A percentile compares a stretch with the other conserved stretches of the same genome.
Conservation (phyloP, 1,139 yeast species). For the Casaregolazyma suthepensis region DNA sequence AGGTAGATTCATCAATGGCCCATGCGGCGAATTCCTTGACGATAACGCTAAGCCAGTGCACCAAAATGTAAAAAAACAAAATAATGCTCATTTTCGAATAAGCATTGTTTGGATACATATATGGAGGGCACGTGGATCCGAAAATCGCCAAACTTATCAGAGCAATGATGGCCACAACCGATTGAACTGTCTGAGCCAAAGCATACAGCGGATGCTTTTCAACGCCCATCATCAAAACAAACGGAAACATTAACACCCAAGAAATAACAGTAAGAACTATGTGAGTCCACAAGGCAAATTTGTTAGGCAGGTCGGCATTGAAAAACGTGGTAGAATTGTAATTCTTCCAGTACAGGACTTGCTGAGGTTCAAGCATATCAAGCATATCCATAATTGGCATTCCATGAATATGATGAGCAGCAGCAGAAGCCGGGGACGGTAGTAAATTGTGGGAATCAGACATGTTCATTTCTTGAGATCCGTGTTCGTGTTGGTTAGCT, state of each 20-base stretch:
- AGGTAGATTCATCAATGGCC: conserved; percentile 37
- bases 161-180: conserved; percentile 44
- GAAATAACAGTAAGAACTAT: conserved; percentile 42
- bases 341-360: conserved; percentile 66
- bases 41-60: conserved; percentile 52
- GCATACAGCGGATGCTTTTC: conserved; percentile 48
- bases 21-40: conserved; percentile 40
- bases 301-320: conserved; percentile 39
- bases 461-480: background rate
- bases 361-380: conserved; percentile 55
- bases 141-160: conserved; percentile 57
- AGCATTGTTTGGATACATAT: conserved; percentile 70
- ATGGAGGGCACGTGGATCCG: conserved; percentile 50
- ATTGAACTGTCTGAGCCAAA: conserved; percentile 49
- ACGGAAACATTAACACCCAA: conserved; percentile 60
- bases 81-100: conserved; percentile 63
- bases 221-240: conserved; percentile 58
- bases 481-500: background rate
- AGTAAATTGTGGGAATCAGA: conserved; percentile 12
- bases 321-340: conserved; percentile 80
- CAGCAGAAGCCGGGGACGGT: conserved; percentile 30
- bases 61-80: conserved; percentile 45
- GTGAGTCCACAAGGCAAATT: conserved; percentile 55
- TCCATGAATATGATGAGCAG: conserved; percentile 48
- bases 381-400: conserved; percentile 64